These are phyloP conservation scores for Silene noctiflora DNA, from an alignment of 179 eudicot species.

Conservation along the genomic window DNA sequence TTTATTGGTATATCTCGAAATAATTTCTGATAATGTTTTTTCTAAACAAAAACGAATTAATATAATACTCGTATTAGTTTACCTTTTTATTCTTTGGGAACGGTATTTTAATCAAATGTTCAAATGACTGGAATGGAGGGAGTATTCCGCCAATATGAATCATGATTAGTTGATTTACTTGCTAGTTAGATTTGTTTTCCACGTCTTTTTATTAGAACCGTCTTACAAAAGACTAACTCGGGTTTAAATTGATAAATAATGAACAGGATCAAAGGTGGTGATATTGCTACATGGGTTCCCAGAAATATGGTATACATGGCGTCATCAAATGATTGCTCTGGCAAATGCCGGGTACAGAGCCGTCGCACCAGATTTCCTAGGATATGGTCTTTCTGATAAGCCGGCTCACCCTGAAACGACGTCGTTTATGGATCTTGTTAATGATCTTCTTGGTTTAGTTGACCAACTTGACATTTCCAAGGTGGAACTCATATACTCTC, in stretches of 20 bases:
- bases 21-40: too few relatives aligned
- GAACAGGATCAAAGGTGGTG: conserved; percentile 34
- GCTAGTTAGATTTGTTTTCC: too few relatives aligned
- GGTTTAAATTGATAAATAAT: neutral
- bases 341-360: conserved; percentile 61
- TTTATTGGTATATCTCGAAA: too few relatives aligned
- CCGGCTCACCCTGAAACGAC: conserved; percentile 53
- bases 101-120: too few relatives aligned
- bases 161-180: too few relatives aligned
- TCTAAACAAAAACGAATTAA: too few relatives aligned
- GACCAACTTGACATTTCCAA: conserved; percentile 51
- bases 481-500: conserved; percentile 28
- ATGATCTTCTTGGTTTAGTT: conserved; percentile 45
- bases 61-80: too few relatives aligned
- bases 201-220: too few relatives aligned
- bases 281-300: conserved; percentile 73
- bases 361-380: conserved; percentile 65
- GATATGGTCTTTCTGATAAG: conserved; percentile 63
- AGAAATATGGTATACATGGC: conserved; percentile 81
- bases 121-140: too few relatives aligned
- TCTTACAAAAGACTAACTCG: too few relatives aligned
- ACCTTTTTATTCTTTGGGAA: too few relatives aligned
- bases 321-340: conserved; percentile 30
- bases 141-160: too few relatives aligned
- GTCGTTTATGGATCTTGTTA: conserved; percentile 34